phyloP scores from a whole-genome alignment of 2,329 filamentous ascomycete species.

The Diaporthe capsici region DNA sequence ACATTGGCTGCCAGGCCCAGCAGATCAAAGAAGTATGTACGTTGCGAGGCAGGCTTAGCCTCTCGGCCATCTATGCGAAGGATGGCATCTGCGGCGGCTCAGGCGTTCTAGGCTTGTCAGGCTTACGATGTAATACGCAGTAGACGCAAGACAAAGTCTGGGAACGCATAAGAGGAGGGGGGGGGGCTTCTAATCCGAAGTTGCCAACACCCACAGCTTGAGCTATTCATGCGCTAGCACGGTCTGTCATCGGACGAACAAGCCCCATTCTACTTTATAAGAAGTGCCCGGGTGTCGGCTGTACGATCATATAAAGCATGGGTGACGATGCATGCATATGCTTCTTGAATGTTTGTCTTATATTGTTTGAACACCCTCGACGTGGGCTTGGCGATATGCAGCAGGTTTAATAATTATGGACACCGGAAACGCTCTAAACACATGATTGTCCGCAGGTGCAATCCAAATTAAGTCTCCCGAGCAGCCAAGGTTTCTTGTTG shows the following conservation, averaged over 20 bases:
- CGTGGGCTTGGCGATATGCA: constrained; percentile 3
- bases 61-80: neutral
- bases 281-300: neutral
- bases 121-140: neutral
- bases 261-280: neutral
- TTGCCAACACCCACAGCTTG: neutral
- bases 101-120: neutral
- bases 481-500: neutral
- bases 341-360: neutral
- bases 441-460: neutral
- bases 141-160: neutral
- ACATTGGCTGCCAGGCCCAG: neutral
- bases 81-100: neutral
- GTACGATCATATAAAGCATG: neutral
- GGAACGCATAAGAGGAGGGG: neutral
- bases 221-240: neutral
- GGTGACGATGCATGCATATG: neutral
- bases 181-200: neutral
- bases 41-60: neutral
- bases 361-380: neutral
- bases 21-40: neutral
- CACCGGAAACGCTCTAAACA: neutral
- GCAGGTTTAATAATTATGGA: neutral
- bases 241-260: neutral
- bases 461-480: neutral